Percentiles rank a stretch among this genome's conserved stretches.
These are phyloP conservation scores for Prunus kanzakura DNA, from an alignment of 306 rosid genomes.

Conservation along the genomic window DNA sequence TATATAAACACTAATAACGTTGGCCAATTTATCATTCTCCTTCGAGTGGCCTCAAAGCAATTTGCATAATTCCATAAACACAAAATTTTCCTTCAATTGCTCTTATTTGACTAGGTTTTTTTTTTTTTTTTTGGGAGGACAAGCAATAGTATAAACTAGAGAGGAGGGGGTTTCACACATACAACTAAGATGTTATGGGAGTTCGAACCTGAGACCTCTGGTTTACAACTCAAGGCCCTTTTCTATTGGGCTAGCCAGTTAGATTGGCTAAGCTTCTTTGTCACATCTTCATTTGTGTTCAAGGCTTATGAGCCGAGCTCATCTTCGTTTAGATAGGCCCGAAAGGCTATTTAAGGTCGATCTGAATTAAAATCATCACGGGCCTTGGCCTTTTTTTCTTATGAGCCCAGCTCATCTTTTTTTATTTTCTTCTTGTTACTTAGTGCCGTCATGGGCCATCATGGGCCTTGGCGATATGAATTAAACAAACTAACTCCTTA, in stretches of 20 bases:
- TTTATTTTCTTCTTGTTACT: no score
- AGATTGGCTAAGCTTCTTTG: no score
- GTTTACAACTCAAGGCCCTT: no score
- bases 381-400: neutral
- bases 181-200: fast-evolving
- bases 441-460: no score
- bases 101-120: neutral
- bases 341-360: no score
- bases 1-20: neutral
- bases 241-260: fast-evolving
- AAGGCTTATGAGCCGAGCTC: neutral
- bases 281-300: no score
- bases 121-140: no score
- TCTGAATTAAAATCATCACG: neutral
- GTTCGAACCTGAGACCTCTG: fast-evolving
- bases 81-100: neutral
- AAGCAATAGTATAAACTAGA: no score
- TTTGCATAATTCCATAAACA: neutral
- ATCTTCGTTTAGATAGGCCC: neutral
- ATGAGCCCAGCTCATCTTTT: no score
- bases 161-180: fast-evolving
- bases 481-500: neutral
- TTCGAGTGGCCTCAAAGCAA: neutral
- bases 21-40: no score
- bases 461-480: no score